A percentile compares a stretch with the other conserved stretches of the same genome.
Conservation (phyloP, 192 early-diverging fungal species). For the Geranomyces michiganensis region DNA sequence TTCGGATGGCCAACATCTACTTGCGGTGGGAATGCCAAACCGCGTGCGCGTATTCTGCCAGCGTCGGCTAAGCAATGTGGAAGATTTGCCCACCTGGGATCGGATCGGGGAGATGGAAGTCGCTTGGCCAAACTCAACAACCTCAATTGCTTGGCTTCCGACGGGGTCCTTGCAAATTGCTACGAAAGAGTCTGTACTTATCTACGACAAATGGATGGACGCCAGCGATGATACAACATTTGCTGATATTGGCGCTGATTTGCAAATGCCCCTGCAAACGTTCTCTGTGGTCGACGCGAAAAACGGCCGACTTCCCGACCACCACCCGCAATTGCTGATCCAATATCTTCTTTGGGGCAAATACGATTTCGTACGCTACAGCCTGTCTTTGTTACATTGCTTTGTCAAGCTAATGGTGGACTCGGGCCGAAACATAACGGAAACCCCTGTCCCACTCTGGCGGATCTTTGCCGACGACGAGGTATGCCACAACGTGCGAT, state of each 20-base stretch:
- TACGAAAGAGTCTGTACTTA: slow-evolving; percentile 54
- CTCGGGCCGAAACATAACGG: slow-evolving; percentile 43
- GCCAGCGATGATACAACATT: neutral
- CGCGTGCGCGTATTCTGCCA: slow-evolving; percentile 67
- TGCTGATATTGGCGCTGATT: too few relatives aligned
- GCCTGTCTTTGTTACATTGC: slow-evolving; percentile 65
- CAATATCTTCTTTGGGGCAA: slow-evolving; percentile 79
- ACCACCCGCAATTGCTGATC: slow-evolving; percentile 71
- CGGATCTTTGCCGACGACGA: slow-evolving; percentile 52
- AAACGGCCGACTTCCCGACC: slow-evolving; percentile 66
- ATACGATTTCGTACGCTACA: slow-evolving; percentile 66
- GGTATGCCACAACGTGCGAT: slow-evolving; percentile 12
- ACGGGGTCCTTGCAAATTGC: slow-evolving; percentile 65
- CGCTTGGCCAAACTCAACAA: slow-evolving; percentile 43
- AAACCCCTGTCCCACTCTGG: slow-evolving; percentile 69
- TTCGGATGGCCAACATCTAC: slow-evolving; percentile 72
- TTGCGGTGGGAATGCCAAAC: slow-evolving; percentile 62
- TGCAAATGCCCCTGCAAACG: slow-evolving; percentile 13
- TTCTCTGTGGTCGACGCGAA: slow-evolving; percentile 42
- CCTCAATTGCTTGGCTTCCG: slow-evolving; percentile 41
- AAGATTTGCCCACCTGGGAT: slow-evolving; percentile 52
- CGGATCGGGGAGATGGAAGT: slow-evolving; percentile 59
- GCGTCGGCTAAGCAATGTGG: slow-evolving; percentile 44
- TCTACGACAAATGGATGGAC: slow-evolving; percentile 71
- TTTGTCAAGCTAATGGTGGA: slow-evolving; percentile 64